Conservation (phyloP, 768 basidiomycete genomes). For the Boletus rubescentipes region DNA sequence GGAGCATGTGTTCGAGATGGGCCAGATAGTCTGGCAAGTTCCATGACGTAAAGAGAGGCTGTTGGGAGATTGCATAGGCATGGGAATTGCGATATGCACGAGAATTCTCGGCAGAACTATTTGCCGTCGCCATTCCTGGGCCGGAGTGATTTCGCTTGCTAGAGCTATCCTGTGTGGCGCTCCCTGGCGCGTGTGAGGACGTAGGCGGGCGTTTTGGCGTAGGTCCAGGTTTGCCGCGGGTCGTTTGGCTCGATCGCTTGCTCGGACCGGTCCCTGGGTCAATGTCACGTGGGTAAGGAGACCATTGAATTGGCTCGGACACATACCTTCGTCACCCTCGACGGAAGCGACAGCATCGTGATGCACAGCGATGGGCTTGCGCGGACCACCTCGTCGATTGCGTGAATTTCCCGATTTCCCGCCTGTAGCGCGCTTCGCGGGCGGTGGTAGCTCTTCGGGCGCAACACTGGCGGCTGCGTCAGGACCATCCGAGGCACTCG, state of each 20-base stretch:
- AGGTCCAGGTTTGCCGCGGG: conserved; percentile 34
- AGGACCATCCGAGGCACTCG: conserved; percentile 62
- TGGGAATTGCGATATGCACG: conserved; percentile 77
- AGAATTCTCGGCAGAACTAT: conserved; percentile 47
- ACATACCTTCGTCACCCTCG: conserved; percentile 68
- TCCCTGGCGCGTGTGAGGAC: conserved; percentile 32
- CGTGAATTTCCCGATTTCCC: conserved; percentile 29
- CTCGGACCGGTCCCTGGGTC: conserved; percentile 35
- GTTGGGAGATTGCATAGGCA: conserved; percentile 76
- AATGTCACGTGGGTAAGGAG: conserved; percentile 37
- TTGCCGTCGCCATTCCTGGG: conserved; percentile 31
- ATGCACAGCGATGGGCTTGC: conserved; percentile 22
- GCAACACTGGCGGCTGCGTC: conserved; percentile 39
- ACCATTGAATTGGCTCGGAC: conserved; percentile 14
- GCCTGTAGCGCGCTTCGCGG: conserved; percentile 31
- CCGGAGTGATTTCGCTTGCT: conserved; percentile 49
- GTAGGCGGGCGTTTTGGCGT: conserved; percentile 32
- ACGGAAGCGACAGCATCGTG: conserved; percentile 27
- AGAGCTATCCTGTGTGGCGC: conserved; percentile 43
- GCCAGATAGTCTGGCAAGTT: conserved; percentile 90
- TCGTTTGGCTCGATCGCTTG: conserved; percentile 41
- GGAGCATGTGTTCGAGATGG: conserved; percentile 82
- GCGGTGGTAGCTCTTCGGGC: conserved; percentile 40
- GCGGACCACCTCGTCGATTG: conserved; percentile 33
- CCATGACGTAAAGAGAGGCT: conserved; percentile 83